Percentiles rank a stretch among this genome's conserved stretches.
These are phyloP conservation scores for Kazachstania taianensis DNA, from an alignment of 805 yeast genomes.

Conservation along the genomic window DNA sequence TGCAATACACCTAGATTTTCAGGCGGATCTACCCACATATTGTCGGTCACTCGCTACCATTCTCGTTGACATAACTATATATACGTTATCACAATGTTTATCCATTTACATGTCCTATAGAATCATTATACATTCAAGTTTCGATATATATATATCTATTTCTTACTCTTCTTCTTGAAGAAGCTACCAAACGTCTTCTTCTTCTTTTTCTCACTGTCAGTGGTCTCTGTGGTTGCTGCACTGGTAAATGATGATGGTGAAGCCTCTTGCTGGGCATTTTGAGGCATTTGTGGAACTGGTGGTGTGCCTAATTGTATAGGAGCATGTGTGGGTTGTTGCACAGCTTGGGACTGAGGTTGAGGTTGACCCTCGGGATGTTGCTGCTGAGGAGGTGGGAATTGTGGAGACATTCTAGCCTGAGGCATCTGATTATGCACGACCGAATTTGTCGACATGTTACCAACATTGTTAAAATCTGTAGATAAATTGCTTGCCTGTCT, in stretches of 20 bases:
- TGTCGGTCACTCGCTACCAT: no score
- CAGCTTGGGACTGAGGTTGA: no score
- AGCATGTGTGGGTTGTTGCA: constrained; percentile 4
- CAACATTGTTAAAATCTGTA: constrained; percentile 6
- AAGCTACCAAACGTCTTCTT: constrained; percentile 27
- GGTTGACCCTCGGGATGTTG: constrained; percentile 1
- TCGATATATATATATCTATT: constrained; percentile 3
- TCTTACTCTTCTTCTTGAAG: constrained; percentile 22
- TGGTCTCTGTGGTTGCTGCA: constrained; percentile 6
- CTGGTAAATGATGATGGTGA: constrained; percentile 5
- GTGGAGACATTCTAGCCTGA: no score
- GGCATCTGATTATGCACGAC: constrained; percentile 4
- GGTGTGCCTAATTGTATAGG: constrained; percentile 6
- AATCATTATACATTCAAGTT: no score
- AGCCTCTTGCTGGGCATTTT: constrained; percentile 3
- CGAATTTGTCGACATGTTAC: constrained; percentile 4
- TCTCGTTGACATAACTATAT: no score
- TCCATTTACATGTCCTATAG: no score
- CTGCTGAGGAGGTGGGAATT: neutral
- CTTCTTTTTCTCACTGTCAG: constrained; percentile 14
- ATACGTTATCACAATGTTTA: no score
- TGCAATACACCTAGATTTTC: no score
- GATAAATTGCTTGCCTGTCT: constrained; percentile 20
- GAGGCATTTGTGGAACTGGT: constrained; percentile 11
- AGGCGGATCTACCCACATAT: no score